These are phyloP conservation scores for Anacardium occidentale DNA, from an alignment of 345 rosid genomes.

Conservation along the genomic window DNA sequence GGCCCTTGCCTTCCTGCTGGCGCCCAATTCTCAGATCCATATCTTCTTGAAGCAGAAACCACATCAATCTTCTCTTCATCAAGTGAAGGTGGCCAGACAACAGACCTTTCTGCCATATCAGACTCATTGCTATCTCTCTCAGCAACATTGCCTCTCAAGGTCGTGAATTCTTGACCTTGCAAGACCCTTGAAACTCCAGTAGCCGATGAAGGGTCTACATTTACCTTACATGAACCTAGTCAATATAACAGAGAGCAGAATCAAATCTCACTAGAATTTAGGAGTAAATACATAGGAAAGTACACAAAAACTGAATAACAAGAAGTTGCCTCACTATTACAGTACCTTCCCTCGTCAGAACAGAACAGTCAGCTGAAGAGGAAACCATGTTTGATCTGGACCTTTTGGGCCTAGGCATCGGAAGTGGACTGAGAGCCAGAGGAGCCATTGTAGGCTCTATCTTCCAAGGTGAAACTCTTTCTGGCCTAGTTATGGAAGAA, in stretches of 20 bases:
- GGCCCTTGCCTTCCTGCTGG: conserved; percentile 48
- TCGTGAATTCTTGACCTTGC: conserved; percentile 73
- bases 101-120: conserved; percentile 58
- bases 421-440: conserved; percentile 61
- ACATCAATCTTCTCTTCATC: conserved; percentile 59
- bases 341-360: conserved; percentile 65
- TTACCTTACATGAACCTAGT: conserved; percentile 44
- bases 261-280: not conserved
- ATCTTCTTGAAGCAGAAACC: conserved; percentile 48
- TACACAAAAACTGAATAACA: not conserved
- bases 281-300: not conserved
- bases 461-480: conserved; percentile 88
- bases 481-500: conserved; percentile 68
- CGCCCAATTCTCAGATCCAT: conserved; percentile 51
- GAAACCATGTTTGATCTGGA: conserved; percentile 50
- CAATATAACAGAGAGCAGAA: conserved; percentile 6
- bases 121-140: conserved; percentile 50
- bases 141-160: conserved; percentile 62
- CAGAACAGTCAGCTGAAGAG: conserved; percentile 58
- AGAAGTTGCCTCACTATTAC: not conserved
- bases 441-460: conserved; percentile 83
- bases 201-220: conserved; percentile 53
- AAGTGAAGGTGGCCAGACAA: conserved; percentile 48
- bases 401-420: conserved; percentile 61
- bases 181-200: conserved; percentile 67